A percentile compares a stretch with the other conserved stretches of the same genome.
These are phyloP conservation scores for Kodamaea leandrae DNA, from an alignment of 805 yeast genomes.

Conservation along the genomic window DNA sequence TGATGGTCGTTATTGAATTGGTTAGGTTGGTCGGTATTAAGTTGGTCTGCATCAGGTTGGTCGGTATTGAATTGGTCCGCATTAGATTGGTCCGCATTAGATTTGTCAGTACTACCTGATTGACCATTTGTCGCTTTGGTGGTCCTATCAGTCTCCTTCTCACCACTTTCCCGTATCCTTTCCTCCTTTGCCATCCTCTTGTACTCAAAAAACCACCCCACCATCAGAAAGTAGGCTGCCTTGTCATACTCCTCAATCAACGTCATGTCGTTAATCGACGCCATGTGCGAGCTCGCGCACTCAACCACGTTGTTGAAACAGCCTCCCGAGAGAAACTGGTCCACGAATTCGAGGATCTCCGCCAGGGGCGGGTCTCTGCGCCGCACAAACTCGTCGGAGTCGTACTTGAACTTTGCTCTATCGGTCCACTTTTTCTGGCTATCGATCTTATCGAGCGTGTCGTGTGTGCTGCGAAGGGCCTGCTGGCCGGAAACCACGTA, in stretches of 20 bases:
- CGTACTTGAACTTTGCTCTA: constrained; percentile 35
- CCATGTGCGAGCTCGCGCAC: constrained; percentile 47
- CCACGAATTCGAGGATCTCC: constrained; percentile 45
- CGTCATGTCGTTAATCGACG: constrained; percentile 29
- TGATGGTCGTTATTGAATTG: not conserved
- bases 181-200: constrained; percentile 43
- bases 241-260: constrained; percentile 35
- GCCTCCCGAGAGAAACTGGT: constrained; percentile 60
- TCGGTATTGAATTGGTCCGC: too few relatives aligned
- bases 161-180: not conserved
- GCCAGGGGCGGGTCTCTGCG: constrained; percentile 17
- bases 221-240: constrained; percentile 52
- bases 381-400: constrained; percentile 36
- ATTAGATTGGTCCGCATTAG: too few relatives aligned
- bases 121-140: not conserved
- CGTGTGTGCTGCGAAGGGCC: constrained; percentile 49
- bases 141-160: not conserved
- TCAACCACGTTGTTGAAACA: constrained; percentile 67
- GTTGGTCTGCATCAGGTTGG: not conserved
- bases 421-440: constrained; percentile 63
- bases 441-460: constrained; percentile 65
- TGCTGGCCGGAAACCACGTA: constrained; percentile 72
- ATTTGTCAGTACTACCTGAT: too few relatives aligned
- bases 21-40: not conserved
- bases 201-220: constrained; percentile 74